Evolutionary conservation across 176 grass and related monocot genomes (phyloP).

Genomic region (Chloris gayana): DNA sequence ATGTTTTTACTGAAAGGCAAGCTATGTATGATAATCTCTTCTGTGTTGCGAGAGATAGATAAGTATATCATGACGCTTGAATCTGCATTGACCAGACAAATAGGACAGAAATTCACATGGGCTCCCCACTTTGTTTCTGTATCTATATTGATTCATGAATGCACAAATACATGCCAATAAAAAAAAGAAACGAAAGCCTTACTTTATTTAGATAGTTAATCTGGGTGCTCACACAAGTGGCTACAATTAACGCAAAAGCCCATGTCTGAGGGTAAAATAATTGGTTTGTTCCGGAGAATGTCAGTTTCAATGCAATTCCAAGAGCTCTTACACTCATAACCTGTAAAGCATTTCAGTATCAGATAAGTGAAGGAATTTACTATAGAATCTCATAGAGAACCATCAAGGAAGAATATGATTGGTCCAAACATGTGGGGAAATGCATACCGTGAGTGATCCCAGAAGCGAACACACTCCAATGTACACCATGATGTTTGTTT

Average conservation of each 20-base stretch:
- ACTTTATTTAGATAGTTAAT: constrained; percentile 98
- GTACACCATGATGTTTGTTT: constrained; percentile 96
- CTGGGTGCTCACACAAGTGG: constrained; percentile 75
- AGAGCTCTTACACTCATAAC: constrained; percentile 95
- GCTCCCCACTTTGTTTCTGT: not conserved
- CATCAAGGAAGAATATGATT: constrained; percentile 27
- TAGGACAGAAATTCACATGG: not conserved
- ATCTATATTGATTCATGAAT: constrained; percentile 16
- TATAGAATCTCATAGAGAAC: constrained; percentile 15
- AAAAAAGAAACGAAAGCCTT: constrained; percentile 11
- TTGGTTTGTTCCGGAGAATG: constrained; percentile 94
- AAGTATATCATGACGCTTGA: not conserved
- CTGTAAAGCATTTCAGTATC: constrained; percentile 49
- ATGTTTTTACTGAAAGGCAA: not conserved
- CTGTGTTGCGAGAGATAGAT: not conserved
- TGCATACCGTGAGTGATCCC: constrained; percentile 84
- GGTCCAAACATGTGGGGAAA: constrained; percentile 8
- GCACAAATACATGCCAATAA: constrained; percentile 5
- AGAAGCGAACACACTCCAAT: constrained; percentile 91
- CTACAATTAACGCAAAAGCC: constrained; percentile 82
- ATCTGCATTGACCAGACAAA: constrained; percentile 1
- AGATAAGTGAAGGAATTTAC: constrained; percentile 35
- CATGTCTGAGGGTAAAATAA: constrained; percentile 88
- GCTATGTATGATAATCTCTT: not conserved
- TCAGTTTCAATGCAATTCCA: constrained; percentile 92